These are phyloP conservation scores for Xylaria sp. DNA, from an alignment of 2,329 filamentous ascomycete species.

Conservation along the genomic window DNA sequence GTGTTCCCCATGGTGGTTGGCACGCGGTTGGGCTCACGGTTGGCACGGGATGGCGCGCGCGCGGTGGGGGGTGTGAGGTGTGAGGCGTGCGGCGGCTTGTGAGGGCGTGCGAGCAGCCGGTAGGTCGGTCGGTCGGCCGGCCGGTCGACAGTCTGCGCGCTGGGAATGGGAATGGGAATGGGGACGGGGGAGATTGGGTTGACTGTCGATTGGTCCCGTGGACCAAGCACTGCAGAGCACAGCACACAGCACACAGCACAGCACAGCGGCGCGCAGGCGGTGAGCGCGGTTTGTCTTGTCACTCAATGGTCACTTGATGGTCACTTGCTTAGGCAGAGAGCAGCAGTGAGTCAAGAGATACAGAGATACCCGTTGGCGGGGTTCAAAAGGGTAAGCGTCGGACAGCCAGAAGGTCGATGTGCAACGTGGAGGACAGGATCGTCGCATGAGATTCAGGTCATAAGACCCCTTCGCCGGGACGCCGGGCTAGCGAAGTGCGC, in stretches of 20 bases:
- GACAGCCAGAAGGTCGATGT: constrained; percentile 29
- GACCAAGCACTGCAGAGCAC: constrained; percentile 16
- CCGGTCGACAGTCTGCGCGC: not conserved
- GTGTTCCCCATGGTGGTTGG: constrained; percentile 57
- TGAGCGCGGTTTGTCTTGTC: constrained; percentile 24
- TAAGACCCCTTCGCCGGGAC: constrained; percentile 41
- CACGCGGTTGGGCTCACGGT: constrained; percentile 7
- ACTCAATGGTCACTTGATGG: no score
- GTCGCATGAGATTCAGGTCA: constrained; percentile 46
- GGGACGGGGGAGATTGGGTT: constrained; percentile 15
- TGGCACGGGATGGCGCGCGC: constrained; percentile 35
- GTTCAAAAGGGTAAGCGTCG: constrained; percentile 16
- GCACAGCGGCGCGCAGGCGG: constrained; percentile 26
- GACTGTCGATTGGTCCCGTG: constrained; percentile 32
- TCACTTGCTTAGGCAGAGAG: not conserved
- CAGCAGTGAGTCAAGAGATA: constrained; percentile 27
- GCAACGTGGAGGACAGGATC: constrained; percentile 43
- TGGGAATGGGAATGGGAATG: not conserved
- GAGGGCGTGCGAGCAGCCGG: constrained; percentile 34
- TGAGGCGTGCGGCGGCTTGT: constrained; percentile 33
- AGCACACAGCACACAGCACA: not conserved
- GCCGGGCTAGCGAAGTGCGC: constrained; percentile 29
- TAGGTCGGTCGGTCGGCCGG: not conserved
- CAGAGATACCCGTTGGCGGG: constrained; percentile 16
- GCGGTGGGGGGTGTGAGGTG: constrained; percentile 30